Evolutionary conservation across 148 eudicot genomes (phyloP), one percentile per base, ranked within the genome.

Genomic region (Fallopia convolvulus): DNA sequence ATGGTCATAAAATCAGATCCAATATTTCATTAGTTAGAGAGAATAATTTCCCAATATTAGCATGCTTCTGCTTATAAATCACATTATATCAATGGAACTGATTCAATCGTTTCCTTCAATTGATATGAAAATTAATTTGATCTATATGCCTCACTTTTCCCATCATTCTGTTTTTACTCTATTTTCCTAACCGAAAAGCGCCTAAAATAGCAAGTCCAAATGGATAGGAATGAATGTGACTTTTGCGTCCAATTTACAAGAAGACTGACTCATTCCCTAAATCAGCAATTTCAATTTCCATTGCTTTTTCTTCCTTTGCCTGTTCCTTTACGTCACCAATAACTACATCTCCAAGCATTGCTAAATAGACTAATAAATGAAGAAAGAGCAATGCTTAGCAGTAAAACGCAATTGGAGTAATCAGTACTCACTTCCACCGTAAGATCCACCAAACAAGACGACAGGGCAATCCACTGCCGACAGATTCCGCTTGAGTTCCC

Each of bases 401-500:
- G 65, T 65, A 65, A 11, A 65, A 3, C 41, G n/a, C 71, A 30
- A 65, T 26, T 30, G 14, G 13, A 65, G 46, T 32, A 68, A 68
- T 15, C 72, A 68, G 41, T 39, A 73, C 91, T 83, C 85, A 94
- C 98, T 92, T 86, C 98, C 98, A 72, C 97, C 98, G 84, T 94
- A 94, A 48, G 98, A 94, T 86, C 98, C 98, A 48, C 98, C 98
- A 80, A 94, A 94, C 50, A 94, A 87, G 61, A 94, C 92, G 14
- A 94, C 98, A 77, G 98, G 98, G 74, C 85, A 87, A 81, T 81
- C 93, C 86, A 90, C 89, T n/a, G 98, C 98, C 53, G 98, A 89
- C 70, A 92, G 79, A 80, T 90, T 90, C 12, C 76, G 78, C 76
- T 94, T 94, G 53, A 94, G 78, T 48, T 87, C 86, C 75, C 92